Evolutionary conservation across 2,329 filamentous ascomycete species (phyloP).

Genomic region (Neofusicoccum sp.): DNA sequence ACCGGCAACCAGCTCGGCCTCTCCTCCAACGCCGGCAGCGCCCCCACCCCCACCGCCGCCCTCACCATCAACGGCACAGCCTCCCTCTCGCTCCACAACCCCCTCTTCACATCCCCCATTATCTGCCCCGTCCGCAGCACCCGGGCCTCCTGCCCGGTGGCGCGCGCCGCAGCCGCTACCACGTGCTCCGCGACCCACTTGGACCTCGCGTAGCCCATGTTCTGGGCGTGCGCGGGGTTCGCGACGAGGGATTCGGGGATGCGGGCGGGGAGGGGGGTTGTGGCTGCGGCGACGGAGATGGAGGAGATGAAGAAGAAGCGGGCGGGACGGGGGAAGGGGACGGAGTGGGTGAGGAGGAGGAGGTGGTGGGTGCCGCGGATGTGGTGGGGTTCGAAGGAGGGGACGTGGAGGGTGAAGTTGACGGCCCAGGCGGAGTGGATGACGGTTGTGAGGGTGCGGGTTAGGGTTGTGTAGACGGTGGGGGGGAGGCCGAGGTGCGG

Average conservation of each 20-base stretch:
- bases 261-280: slow-evolving; percentile 31
- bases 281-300: slow-evolving; percentile 46
- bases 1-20: slow-evolving; percentile 41
- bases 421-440: slow-evolving; percentile 60
- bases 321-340: slow-evolving; percentile 37
- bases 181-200: slow-evolving; percentile 55
- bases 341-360: slow-evolving; percentile 41
- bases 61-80: slow-evolving; percentile 55
- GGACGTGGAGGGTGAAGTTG: slow-evolving; percentile 59
- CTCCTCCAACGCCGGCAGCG: slow-evolving; percentile 49
- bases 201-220: slow-evolving; percentile 56
- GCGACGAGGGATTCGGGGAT: slow-evolving; percentile 42
- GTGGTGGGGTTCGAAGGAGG: slow-evolving; percentile 52
- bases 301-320: slow-evolving; percentile 51
- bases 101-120: slow-evolving; percentile 49
- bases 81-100: slow-evolving; percentile 55
- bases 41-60: slow-evolving; percentile 49
- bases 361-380: slow-evolving; percentile 51
- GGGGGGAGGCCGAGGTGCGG: slow-evolving; percentile 44
- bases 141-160: slow-evolving; percentile 29
- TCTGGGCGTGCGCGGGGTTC: slow-evolving; percentile 46
- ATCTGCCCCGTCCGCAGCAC: slow-evolving; percentile 52
- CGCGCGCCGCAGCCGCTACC: slow-evolving; percentile 25
- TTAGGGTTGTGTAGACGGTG: slow-evolving; percentile 26
- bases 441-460: slow-evolving; percentile 41